These are phyloP conservation scores for Fusarium keratoplasticum DNA, from an alignment of 2,329 filamentous ascomycete species.

Conservation along the genomic window DNA sequence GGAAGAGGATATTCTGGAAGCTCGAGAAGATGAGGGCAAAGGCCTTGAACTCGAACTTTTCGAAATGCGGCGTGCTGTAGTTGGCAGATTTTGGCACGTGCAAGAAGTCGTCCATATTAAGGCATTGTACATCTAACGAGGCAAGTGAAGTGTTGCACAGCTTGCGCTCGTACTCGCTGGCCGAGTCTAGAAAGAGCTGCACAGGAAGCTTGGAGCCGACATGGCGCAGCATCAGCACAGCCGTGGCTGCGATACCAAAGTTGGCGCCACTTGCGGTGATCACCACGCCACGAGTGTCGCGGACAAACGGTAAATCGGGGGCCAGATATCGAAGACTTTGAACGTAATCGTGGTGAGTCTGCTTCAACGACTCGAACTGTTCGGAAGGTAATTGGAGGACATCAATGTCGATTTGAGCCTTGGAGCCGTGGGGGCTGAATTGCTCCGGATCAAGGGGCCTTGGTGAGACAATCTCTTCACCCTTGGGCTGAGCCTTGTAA, in stretches of 20 bases:
- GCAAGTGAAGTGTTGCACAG: constrained; percentile 19
- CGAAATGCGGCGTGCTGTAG: constrained; percentile 12
- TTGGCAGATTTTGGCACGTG: constrained; percentile 5
- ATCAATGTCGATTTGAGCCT: constrained; percentile 18
- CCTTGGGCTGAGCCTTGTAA: constrained; percentile 28
- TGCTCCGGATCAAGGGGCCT: constrained; percentile 21
- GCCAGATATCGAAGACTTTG: constrained; percentile 22
- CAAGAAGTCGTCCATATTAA: constrained; percentile 39
- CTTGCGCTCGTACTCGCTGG: constrained; percentile 22
- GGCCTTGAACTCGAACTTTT: constrained; percentile 37
- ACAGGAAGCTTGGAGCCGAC: constrained; percentile 34
- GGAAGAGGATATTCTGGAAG: constrained; percentile 38
- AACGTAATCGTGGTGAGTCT: constrained; percentile 29
- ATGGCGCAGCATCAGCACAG: constrained; percentile 38
- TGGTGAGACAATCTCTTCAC: constrained; percentile 17
- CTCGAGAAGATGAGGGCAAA: constrained; percentile 40
- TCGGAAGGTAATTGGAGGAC: constrained; percentile 20
- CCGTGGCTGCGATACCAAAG: constrained; percentile 36
- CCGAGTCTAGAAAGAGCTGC: constrained; percentile 33
- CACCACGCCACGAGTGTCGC: constrained; percentile 30
- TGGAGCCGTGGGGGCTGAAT: constrained; percentile 26
- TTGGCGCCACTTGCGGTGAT: constrained; percentile 33
- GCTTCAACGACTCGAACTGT: constrained; percentile 23
- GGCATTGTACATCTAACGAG: constrained; percentile 19
- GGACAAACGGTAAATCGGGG: constrained; percentile 21